Base-by-base conservation (phyloP, 768 basidiomycete species). In the Phanerodontia chrysosporium region DNA sequence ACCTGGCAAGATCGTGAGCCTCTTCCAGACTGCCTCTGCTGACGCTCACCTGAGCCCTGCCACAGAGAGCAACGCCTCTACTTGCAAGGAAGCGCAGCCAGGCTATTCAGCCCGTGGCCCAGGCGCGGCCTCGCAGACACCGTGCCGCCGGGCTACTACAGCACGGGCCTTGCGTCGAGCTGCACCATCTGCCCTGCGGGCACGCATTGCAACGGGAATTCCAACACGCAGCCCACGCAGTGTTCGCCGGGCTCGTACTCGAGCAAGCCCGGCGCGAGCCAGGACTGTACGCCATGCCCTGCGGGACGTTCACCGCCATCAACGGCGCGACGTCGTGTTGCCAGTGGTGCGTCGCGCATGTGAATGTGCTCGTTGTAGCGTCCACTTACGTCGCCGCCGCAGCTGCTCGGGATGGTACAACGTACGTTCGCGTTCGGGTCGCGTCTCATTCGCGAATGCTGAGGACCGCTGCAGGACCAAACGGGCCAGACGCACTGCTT, bases 351-450 rank as follows among this genome's bases (percentile, higher is more conserved):
- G 65, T 57, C 10, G 13, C 30, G 2, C 10, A 22, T 32, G 10
- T 24, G 3, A 39, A 13, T 6, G 13, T 29, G 24, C 29, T 27
- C 21, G 46, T 3, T 7, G 46, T 49, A 7, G 12, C 12, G 21
- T 21, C 12, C 9, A 16, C n/a, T 44, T 16, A 42, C 46, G 24
- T 6, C 28, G 30, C 18, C 35, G 12, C 18, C 0, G 1, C 30
- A 64, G 65, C 59, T 67, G 64, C 55, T 51, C 64, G 1, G 66
- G 64, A 8, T 65, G 61, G 35, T 67, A 65, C 49, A 65, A 21
- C 9, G 49, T 32, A n/a, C 16, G 64, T 59, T n/a, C 18, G 52
- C 49, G 18, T 14, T 27, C 3, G n/a, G 0, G 18, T 2, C 13
- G 5, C 27, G 21, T 18, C 18, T 45, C 25, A 3, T 1, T 30